These are phyloP conservation scores for Candida railenensis DNA, from an alignment of 805 yeast species.

Conservation along the genomic window DNA sequence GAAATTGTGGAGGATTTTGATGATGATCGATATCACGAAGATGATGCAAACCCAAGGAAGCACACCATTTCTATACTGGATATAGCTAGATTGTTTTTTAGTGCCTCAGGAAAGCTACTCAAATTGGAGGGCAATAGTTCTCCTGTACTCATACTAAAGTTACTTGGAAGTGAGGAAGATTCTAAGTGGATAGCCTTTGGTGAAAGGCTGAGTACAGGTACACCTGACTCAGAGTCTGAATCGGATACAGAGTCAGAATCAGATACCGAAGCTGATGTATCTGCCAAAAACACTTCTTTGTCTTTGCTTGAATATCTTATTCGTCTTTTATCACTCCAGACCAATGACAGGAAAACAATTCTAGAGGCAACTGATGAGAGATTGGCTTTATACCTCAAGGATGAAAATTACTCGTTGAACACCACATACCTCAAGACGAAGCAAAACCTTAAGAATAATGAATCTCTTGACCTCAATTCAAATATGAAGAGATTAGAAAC, in stretches of 20 bases:
- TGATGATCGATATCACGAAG: constrained; percentile 69
- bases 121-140: constrained; percentile 59
- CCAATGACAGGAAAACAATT: constrained; percentile 54
- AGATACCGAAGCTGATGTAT: constrained; percentile 4
- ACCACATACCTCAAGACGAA: constrained; percentile 4
- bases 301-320: constrained; percentile 64
- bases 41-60: constrained; percentile 38
- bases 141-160: constrained; percentile 68
- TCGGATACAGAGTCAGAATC: constrained; percentile 11
- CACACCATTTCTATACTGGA: constrained; percentile 35
- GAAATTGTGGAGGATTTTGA: constrained; percentile 56
- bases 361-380: constrained; percentile 65
- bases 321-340: constrained; percentile 59
- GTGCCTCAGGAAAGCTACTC: constrained; percentile 66
- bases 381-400: constrained; percentile 56
- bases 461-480: constrained; percentile 25
- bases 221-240: constrained; percentile 25
- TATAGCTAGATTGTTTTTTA: constrained; percentile 58
- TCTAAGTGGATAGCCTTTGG: constrained; percentile 52
- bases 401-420: constrained; percentile 37
- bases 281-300: constrained; percentile 30
- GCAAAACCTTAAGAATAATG: constrained; percentile 13
- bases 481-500: constrained; percentile 32
- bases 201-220: constrained; percentile 13
- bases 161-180: constrained; percentile 12